Base-by-base conservation (phyloP, 805 yeast genomes). In the Wickerhamomyces sydowiorum region DNA sequence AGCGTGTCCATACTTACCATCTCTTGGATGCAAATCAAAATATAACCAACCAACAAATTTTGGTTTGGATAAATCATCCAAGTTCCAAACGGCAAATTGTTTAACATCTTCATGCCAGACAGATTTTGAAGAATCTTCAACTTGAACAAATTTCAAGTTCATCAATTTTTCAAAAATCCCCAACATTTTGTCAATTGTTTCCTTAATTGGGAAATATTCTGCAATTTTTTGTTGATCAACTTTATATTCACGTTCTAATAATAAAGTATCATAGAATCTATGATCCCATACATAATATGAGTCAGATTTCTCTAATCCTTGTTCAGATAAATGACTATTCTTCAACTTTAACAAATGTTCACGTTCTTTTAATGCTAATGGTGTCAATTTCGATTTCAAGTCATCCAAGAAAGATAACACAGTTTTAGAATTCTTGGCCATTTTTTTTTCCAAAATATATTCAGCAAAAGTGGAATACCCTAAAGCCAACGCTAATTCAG, bases 1-100 rank as follows among this genome's bases (percentile, higher is more conserved):
- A 35, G 95, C 95, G 60, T 87, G 96, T 2, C 89, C 86, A 63
- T 85, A 87, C 61, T 87, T 87, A 52, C 91, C 91, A 43, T 80
- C 83, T 57, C 96, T 75, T 49, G 95, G 95, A 60, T 85, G 90
- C 54, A 86, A 65, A 60, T 87, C 96, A 48, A 87, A 78, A 62
- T 80, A 83, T 36, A 87, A 63, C 76, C 86, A 82, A 24, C 96
- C 96, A 44, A 78, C 73, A 63, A 87, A 86, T 45, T 69, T 73
- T 14, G 80, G 79, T 1, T 52, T 49, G n/a, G 58, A 51, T 23
- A 59, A 57, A 33, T 70, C 60, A 50, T 81, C 86, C 53, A 74
- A 64, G 47, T 74, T 72, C 82, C 85, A 85, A 40, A 84, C 88
- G 3, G 85, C 78, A 55, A 78, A 78, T 54, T 79, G 83, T 47